Conservation (phyloP, 2,329 filamentous ascomycete genomes). For the Shiraia bambusicola region DNA sequence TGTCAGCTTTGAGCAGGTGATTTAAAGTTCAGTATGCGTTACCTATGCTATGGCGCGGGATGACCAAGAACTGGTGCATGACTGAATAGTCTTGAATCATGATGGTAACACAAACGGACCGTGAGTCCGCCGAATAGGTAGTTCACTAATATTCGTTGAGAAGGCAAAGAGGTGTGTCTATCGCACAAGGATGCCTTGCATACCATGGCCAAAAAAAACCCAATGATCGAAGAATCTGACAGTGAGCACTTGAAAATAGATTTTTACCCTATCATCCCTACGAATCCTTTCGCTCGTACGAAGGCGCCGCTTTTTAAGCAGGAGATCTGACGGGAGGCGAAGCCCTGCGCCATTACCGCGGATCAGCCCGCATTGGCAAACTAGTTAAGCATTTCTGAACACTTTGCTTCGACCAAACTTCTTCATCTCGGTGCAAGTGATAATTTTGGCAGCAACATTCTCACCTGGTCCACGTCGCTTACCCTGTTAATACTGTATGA, state of each 20-base stretch:
- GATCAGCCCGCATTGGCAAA: slow-evolving; percentile 17
- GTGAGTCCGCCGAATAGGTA: slow-evolving; percentile 36
- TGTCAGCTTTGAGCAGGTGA: neutral
- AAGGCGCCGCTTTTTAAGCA: slow-evolving; percentile 25
- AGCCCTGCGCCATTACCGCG: slow-evolving; percentile 15
- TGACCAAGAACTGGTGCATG: slow-evolving; percentile 2
- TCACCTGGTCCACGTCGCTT: slow-evolving; percentile 13
- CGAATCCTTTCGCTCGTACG: slow-evolving; percentile 3
- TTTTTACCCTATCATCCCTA: slow-evolving; percentile 6
- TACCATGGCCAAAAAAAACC: slow-evolving; percentile 24
- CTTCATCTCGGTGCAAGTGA: slow-evolving; percentile 26
- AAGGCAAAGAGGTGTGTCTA: slow-evolving; percentile 9
- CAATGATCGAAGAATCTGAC: slow-evolving; percentile 21
- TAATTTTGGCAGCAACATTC: slow-evolving; percentile 15
- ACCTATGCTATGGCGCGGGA: slow-evolving; percentile 14
- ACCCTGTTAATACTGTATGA: slow-evolving; percentile 10
- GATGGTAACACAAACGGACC: slow-evolving; percentile 25
- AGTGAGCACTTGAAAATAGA: slow-evolving; percentile 11
- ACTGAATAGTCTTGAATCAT: neutral
- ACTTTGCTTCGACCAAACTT: slow-evolving; percentile 37
- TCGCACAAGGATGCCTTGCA: slow-evolving; percentile 13
- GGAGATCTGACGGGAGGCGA: slow-evolving; percentile 14
- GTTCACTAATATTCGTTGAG: slow-evolving; percentile 17
- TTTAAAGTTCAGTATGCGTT: slow-evolving; percentile 7
- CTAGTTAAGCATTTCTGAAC: slow-evolving; percentile 30